Percentiles rank a stretch among this genome's conserved stretches.
These are phyloP conservation scores for Suillus bovinus DNA, from an alignment of 768 basidiomycete species.

Conservation along the genomic window DNA sequence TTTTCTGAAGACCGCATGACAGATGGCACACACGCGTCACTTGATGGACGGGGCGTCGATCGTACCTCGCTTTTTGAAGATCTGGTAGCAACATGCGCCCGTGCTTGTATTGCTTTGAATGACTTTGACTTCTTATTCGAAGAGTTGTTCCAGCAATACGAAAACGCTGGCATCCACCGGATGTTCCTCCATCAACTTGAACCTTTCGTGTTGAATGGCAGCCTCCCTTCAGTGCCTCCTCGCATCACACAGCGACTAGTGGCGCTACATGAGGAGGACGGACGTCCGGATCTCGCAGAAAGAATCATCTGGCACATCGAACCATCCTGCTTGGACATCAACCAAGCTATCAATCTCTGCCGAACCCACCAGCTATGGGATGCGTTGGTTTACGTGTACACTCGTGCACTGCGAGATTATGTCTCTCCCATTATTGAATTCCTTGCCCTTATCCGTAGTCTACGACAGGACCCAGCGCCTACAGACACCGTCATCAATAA, in stretches of 20 bases:
- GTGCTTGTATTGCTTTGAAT: constrained; percentile 76
- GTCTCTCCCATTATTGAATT: constrained; percentile 88
- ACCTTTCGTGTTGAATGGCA: constrained; percentile 72
- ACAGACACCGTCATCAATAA: constrained; percentile 65
- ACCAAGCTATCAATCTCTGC: constrained; percentile 88
- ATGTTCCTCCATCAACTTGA: constrained; percentile 87
- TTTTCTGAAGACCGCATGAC: constrained; percentile 96
- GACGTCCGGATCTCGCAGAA: constrained; percentile 76
- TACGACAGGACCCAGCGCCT: constrained; percentile 20
- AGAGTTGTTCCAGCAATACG: constrained; percentile 89
- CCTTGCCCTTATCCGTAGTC: constrained; percentile 64
- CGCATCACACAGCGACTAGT: constrained; percentile 86
- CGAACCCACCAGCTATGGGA: constrained; percentile 85
- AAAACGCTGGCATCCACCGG: constrained; percentile 75
- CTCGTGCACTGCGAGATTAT: constrained; percentile 83
- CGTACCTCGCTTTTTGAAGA: constrained; percentile 87
- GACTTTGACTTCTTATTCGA: constrained; percentile 91
- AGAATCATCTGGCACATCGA: constrained; percentile 96
- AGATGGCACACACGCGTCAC: constrained; percentile 80
- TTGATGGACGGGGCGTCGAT: constrained; percentile 90
- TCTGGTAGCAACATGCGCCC: constrained; percentile 74
- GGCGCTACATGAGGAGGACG: constrained; percentile 69
- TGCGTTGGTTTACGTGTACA: constrained; percentile 93
- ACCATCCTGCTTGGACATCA: constrained; percentile 86
- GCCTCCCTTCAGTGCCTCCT: constrained; percentile 79